A percentile compares a stretch with the other conserved stretches of the same genome.
Evolutionary conservation across 2,329 filamentous ascomycete genomes (phyloP).

Genomic region (Diaporthe velutina): DNA sequence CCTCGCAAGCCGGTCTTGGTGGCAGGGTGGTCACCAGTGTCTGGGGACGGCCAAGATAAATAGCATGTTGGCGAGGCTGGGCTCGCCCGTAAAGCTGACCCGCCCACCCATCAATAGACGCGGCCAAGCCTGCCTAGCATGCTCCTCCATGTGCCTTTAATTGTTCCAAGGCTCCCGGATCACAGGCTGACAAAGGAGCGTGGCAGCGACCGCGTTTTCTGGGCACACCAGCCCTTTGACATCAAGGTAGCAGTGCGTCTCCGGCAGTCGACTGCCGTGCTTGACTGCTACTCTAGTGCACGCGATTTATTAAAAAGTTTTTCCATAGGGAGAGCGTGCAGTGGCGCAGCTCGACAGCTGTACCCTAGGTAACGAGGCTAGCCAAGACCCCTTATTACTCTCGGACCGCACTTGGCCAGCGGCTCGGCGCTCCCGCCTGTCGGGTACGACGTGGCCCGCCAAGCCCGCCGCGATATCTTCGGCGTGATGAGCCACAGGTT

Average conservation of each 20-base stretch:
- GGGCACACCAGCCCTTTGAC: background rate
- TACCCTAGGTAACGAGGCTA: background rate
- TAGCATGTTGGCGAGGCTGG: constrained; percentile 6
- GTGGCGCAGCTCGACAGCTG: background rate
- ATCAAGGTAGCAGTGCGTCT: constrained; percentile 10
- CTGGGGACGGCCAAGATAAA: constrained; percentile 14
- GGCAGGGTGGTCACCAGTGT: background rate
- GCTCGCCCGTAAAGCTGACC: constrained; percentile 16
- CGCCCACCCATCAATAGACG: background rate
- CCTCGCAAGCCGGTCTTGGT: constrained; percentile 9
- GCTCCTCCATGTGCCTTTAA: constrained; percentile 10
- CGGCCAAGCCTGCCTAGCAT: constrained; percentile 8
- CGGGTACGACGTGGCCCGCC: constrained; percentile 6
- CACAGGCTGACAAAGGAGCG: background rate
- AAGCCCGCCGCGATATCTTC: constrained; percentile 6
- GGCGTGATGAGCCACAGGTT: background rate
- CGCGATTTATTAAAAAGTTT: background rate
- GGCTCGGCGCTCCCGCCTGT: background rate
- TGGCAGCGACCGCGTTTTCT: background rate
- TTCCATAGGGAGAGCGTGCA: background rate
- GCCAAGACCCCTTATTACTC: background rate
- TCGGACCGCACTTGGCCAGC: constrained; percentile 22
- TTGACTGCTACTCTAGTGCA: background rate
- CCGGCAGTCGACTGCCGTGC: background rate
- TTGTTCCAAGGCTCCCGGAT: background rate